phyloP scores from a whole-genome alignment of 1,284 basidiomycete genomes.

The Puccinia hordei region DNA sequence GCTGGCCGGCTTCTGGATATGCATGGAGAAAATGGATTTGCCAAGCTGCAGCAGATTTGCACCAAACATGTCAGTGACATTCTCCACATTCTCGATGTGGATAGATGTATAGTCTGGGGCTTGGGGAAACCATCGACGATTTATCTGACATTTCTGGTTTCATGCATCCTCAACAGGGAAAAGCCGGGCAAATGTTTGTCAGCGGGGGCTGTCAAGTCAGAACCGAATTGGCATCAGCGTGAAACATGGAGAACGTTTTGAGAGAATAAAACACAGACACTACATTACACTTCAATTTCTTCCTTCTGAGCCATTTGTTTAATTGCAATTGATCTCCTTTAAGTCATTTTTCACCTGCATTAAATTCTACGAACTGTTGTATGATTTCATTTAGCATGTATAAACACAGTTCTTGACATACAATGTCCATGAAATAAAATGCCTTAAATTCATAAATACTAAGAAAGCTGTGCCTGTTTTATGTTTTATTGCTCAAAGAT shows the following conservation, averaged over 20 bases:
- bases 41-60: not conserved
- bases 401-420: too few relatives aligned
- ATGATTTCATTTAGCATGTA: too few relatives aligned
- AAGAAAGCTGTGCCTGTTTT: too few relatives aligned
- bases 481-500: too few relatives aligned
- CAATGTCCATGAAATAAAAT: too few relatives aligned
- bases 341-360: not conserved
- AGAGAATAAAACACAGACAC: too few relatives aligned
- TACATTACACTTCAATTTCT: not conserved
- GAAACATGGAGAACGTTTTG: not conserved
- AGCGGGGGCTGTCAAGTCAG: not conserved
- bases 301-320: not conserved
- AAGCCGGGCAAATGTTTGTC: conserved; percentile 11
- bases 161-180: not conserved
- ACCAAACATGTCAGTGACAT: not conserved
- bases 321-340: not conserved
- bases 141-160: not conserved
- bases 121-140: not conserved
- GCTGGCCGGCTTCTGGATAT: not conserved
- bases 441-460: too few relatives aligned
- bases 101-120: not conserved
- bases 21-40: not conserved
- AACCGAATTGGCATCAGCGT: not conserved
- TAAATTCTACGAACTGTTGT: not conserved
- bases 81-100: not conserved